Conservation (phyloP, 2,329 filamentous ascomycete genomes). For the Diplodia mutila region DNA sequence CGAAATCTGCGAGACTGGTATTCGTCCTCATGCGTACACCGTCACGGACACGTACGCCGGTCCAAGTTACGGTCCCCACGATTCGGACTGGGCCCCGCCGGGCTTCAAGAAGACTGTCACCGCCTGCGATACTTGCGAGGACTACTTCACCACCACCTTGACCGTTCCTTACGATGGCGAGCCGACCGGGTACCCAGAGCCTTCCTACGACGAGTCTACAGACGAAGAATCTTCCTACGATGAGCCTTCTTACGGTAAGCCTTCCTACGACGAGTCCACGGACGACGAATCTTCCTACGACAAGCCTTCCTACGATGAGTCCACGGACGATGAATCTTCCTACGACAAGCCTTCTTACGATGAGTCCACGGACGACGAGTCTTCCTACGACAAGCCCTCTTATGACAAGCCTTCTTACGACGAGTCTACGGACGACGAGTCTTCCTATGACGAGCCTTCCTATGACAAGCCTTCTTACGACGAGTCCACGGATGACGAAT, state of each 20-base stretch:
- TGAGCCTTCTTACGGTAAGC: neutral
- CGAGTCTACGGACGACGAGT: neutral
- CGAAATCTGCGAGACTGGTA: neutral
- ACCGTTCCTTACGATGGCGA: slow-evolving; percentile 2
- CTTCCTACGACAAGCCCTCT: no score
- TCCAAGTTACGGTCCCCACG: neutral
- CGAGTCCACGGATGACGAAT: neutral
- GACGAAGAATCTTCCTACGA: neutral
- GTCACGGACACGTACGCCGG: neutral
- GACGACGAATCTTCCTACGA: neutral
- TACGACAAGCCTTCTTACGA: no score
- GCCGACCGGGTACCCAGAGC: neutral
- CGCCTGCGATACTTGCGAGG: neutral
- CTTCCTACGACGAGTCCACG: neutral
- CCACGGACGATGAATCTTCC: no score
- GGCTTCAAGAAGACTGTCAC: neutral
- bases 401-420: no score
- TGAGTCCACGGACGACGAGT: no score
- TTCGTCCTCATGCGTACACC: neutral
- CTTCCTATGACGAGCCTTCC: no score
- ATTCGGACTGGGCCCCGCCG: neutral
- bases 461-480: neutral
- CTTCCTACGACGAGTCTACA: no score
- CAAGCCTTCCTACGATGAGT: neutral
- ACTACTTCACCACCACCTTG: neutral